Evolutionary conservation across 2,329 filamentous ascomycete genomes (phyloP), one percentile per base, ranked within the genome.

Genomic region (Botryotinia convoluta): DNA sequence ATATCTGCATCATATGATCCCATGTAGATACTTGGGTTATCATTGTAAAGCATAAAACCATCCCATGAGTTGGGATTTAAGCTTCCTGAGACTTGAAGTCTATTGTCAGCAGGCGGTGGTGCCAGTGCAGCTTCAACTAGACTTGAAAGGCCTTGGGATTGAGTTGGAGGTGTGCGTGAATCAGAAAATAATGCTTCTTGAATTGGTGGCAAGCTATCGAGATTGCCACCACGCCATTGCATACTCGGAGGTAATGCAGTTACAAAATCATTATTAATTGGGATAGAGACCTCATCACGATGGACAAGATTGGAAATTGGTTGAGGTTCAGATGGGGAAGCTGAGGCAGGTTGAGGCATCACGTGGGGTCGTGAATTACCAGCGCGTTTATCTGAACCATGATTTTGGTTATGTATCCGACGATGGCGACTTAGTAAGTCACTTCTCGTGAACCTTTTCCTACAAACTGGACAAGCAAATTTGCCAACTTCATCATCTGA

Each of bases 1-100:
- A 79, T 80, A 71, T 79, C 78, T 16, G 77, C 78, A 74, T 79
- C 77, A 69, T 80, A 80, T 8, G 79, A 72, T 45, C 79, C 79
- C 78, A 79, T 79, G 54, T 78, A 78, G 20, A 75, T 69, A 62
- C 60, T 77, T 6, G 75, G 61, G 16, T 65, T 75, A 37, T 79
- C 77, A 12, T 75, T 77, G 59, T 76, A 75, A 61, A 75, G 70
- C 77, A 79, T 78, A 69, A 79, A 80, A 5, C 78, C 79, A 74
- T 77, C 76, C 79, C 79, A 80, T 32, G 74, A 64, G 12, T 62
- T 69, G 1, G 77, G 77, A 32, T 76, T 76, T 29, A 77, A 73
- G 39, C 75, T 77, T 20, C 78, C 76, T 1, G 75, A n/a, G n/a
- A 39, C 12, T 4, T 74, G 42, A 76, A 77, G 20, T 74, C 37